Percentiles rank a stretch among this genome's conserved stretches.
These are phyloP conservation scores for Colletotrichum theobromicola DNA, from an alignment of 2,329 filamentous ascomycete genomes.

Conservation along the genomic window DNA sequence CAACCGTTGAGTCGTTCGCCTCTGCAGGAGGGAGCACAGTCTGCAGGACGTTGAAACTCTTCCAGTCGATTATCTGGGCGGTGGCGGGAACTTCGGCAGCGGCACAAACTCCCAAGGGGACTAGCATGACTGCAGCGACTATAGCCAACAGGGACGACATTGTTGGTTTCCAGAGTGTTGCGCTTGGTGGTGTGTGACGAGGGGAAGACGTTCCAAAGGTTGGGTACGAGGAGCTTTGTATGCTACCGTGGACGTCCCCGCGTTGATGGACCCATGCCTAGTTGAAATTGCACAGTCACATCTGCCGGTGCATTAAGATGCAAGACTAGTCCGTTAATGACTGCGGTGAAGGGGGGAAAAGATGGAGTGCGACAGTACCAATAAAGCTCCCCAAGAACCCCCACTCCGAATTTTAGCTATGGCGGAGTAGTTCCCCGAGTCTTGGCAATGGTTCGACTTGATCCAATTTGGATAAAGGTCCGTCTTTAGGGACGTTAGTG, in stretches of 20 bases:
- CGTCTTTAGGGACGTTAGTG: background rate
- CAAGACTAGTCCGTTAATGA: background rate
- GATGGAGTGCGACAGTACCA: background rate
- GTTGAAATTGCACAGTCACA: background rate
- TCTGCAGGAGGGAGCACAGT: conserved; percentile 40
- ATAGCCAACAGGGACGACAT: background rate
- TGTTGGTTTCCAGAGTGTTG: background rate
- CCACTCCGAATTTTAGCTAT: background rate
- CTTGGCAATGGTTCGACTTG: background rate
- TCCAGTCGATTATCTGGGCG: conserved; percentile 50
- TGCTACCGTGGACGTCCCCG: background rate
- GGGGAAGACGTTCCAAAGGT: background rate
- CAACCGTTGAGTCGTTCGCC: conserved; percentile 40
- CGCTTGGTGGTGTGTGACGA: background rate
- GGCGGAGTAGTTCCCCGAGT: background rate
- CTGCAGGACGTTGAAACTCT: conserved; percentile 45
- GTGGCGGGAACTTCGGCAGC: background rate
- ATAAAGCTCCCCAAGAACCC: background rate
- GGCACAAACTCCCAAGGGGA: background rate
- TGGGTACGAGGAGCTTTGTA: background rate
- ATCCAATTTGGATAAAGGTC: background rate
- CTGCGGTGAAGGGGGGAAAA: background rate
- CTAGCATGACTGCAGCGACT: background rate
- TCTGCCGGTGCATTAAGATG: background rate
- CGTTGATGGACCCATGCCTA: background rate